A percentile compares a stretch with the other conserved stretches of the same genome.
Conservation (phyloP, 805 yeast species). For the Kluyveromyces lactis region DNA sequence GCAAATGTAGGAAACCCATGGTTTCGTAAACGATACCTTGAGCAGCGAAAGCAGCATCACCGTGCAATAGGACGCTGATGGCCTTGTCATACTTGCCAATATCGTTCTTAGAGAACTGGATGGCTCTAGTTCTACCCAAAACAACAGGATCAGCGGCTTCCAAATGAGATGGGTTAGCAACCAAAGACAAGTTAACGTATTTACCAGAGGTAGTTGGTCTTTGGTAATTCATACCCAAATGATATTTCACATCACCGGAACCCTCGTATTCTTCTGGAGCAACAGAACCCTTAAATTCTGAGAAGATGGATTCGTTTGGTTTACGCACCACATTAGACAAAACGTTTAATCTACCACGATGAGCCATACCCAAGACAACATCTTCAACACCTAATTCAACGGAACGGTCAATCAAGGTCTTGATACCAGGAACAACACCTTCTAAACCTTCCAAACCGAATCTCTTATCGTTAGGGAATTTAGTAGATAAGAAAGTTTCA, state of each 20-base stretch:
- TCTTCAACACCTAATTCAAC: constrained; percentile 93
- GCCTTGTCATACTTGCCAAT: constrained; percentile 79
- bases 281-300: constrained; percentile 89
- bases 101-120: constrained; percentile 85
- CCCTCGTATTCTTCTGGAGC: constrained; percentile 75
- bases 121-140: constrained; percentile 94
- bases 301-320: constrained; percentile 95
- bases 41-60: constrained; percentile 98
- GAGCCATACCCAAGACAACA: constrained; percentile 98
- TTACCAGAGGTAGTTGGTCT: constrained; percentile 99
- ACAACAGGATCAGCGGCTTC: constrained; percentile 99
- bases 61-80: constrained; percentile 86
- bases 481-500: constrained; percentile 85
- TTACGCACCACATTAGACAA: constrained; percentile 96
- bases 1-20: constrained; percentile 85
- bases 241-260: constrained; percentile 98
- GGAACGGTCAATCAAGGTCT: constrained; percentile 87
- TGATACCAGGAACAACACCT: constrained; percentile 92
- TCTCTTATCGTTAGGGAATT: constrained; percentile 97
- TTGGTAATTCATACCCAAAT: constrained; percentile 97
- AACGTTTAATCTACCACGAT: constrained; percentile 97
- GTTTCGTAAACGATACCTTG: constrained; percentile 99
- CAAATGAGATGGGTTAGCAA: constrained; percentile 97
- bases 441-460: constrained; percentile 99
- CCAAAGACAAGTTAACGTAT: constrained; percentile 88